Evolutionary conservation across 495 filamentous ascomycete genomes (phyloP).

Genomic region (Hypoxylon fragiforme): DNA sequence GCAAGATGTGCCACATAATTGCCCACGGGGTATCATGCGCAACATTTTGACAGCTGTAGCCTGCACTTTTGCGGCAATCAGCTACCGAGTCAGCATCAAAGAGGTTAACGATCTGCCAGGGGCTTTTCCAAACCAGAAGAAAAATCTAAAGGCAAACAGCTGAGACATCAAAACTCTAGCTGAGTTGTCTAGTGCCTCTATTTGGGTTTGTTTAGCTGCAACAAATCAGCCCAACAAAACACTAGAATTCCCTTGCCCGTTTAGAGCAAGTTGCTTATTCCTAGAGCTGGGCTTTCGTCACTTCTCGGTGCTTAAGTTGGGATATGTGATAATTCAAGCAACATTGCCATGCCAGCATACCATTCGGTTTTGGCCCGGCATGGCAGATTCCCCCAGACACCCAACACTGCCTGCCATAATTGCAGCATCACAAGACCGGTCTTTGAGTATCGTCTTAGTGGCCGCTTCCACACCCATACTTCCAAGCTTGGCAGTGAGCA

Average conservation of each 20-base stretch:
- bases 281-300: conserved; percentile 8
- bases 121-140: not conserved
- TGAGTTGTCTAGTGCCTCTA: conserved; percentile 1
- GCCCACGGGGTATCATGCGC: conserved; percentile 15
- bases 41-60: conserved; percentile 10
- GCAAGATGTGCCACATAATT: conserved; percentile 22
- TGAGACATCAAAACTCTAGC: conserved; percentile 7
- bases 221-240: conserved; percentile 18
- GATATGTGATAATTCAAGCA: conserved; percentile 20
- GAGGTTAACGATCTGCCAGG: conserved; percentile 2
- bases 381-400: conserved; percentile 36
- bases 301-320: conserved; percentile 10
- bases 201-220: conserved; percentile 15
- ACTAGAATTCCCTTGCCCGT: not conserved
- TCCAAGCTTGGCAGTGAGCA: conserved; percentile 27
- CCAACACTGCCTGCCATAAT: conserved; percentile 29
- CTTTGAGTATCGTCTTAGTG: conserved; percentile 25
- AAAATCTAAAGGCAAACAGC: conserved; percentile 24
- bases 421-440: conserved; percentile 29
- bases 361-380: conserved; percentile 31
- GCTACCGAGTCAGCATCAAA: conserved; percentile 5
- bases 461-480: conserved; percentile 25
- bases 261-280: conserved; percentile 6
- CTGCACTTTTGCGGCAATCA: conserved; percentile 11
- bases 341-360: conserved; percentile 21